A percentile compares a stretch with the other conserved stretches of the same genome.
phyloP scores from a whole-genome alignment of 1,284 basidiomycete species.

The Exobasidium cylindrosporum region DNA sequence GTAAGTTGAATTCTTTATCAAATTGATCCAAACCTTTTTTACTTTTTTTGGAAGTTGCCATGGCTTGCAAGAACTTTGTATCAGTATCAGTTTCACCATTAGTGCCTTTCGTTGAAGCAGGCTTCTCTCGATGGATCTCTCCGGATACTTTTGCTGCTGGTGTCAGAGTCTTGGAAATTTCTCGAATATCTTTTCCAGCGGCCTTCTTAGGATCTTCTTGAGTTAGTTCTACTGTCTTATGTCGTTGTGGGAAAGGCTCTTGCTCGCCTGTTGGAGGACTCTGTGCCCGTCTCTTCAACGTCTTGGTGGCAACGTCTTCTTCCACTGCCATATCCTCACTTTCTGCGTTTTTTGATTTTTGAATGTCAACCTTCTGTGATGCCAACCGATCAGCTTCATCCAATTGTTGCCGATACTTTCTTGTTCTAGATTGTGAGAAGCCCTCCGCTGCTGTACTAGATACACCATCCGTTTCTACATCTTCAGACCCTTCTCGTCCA shows the following conservation, averaged over 20 bases:
- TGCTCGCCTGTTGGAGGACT: background rate
- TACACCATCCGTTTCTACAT: background rate
- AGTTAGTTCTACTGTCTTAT: background rate
- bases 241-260: background rate
- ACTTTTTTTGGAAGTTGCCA: conserved; percentile 32
- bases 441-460: background rate
- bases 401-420: conserved; percentile 30
- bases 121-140: background rate
- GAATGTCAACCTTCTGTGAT: background rate
- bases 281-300: background rate
- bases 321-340: background rate
- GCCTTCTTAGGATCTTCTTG: background rate
- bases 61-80: conserved; percentile 30
- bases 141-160: background rate
- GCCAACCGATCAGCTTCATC: conserved; percentile 28
- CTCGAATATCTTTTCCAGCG: conserved; percentile 1
- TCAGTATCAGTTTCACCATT: background rate
- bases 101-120: background rate
- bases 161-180: background rate
- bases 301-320: background rate
- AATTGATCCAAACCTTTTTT: conserved; percentile 36
- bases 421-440: background rate
- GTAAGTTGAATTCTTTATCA: conserved; percentile 42
- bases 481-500: background rate
- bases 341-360: background rate